Percentiles rank a stretch among this genome's conserved stretches.
Conservation (phyloP, 2,329 filamentous ascomycete species). For the Lecanicillium sp. region DNA sequence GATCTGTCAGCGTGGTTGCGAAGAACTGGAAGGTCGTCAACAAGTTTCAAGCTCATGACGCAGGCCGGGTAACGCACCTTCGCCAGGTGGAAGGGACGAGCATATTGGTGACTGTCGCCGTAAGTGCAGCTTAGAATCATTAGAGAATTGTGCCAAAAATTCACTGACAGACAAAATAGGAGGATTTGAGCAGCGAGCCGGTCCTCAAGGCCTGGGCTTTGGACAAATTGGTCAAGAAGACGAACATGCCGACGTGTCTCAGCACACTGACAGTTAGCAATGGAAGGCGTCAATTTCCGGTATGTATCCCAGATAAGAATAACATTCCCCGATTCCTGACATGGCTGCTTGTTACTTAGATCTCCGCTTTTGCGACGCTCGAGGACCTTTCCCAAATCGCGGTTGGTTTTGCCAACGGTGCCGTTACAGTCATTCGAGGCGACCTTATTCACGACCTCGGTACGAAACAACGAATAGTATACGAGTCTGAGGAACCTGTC, state of each 20-base stretch:
- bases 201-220: constrained; percentile 96
- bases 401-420: constrained; percentile 90
- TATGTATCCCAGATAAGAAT: no score
- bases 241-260: constrained; percentile 77
- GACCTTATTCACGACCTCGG: constrained; percentile 94
- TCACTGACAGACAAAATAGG: constrained; percentile 32
- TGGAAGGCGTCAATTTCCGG: constrained; percentile 86
- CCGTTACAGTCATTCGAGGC: constrained; percentile 86
- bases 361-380: constrained; percentile 81
- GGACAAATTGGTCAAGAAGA: constrained; percentile 91
- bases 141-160: background rate
- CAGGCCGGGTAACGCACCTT: constrained; percentile 78
- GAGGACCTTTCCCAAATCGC: constrained; percentile 88
- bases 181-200: constrained; percentile 82
- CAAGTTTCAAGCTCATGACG: constrained; percentile 80
- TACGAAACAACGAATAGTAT: constrained; percentile 86
- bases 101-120: constrained; percentile 72
- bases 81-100: constrained; percentile 84
- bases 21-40: constrained; percentile 79
- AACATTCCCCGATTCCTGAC: no score
- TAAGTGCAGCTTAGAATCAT: constrained; percentile 22
- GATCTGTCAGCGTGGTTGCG: constrained; percentile 79
- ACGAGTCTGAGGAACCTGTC: constrained; percentile 93
- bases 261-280: constrained; percentile 83
- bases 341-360: constrained; percentile 31